Evolutionary conservation across 2,329 filamentous ascomycete species (phyloP), one percentile per base, ranked within the genome.

Genomic region (Plenodomus tracheiphilus): DNA sequence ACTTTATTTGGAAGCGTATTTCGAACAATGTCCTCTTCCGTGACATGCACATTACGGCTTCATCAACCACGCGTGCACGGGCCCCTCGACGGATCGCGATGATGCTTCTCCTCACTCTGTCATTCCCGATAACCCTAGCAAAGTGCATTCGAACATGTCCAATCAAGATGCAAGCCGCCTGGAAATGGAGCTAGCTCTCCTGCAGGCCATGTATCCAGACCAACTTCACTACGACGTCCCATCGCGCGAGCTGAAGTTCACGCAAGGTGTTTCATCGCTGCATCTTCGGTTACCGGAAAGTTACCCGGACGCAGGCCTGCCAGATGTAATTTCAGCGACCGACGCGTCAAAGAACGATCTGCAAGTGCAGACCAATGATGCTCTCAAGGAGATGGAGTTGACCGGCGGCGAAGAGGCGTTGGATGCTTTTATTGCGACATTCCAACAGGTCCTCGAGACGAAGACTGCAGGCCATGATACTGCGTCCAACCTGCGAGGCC

Each of bases 161-260:
- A 32, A 32, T 32, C 28, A 32, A 15, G 28, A 32, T 32, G 13
- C 28, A 4, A 15, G 28, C 15, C 66, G 68, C 19, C 61, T 76
- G 8, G 50, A 59, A 21, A 64, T 54, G 15, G 75, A 78, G 54
- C 47, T 78, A 22, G 64, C 70, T 39, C 71, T 78, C 11, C 65
- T 78, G n/a, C 50, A 71, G 35, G 69, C 74, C 15, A 78, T 78
- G 68, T 78, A 76, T 47, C 75, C 75, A 3, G 66, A 70, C 5
- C 72, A 77, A 55, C 54, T 74, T 21, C 56, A 54, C 18, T 75
- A 66, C 58, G 44, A 59, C 17, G 18, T 50, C 1, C 70, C 65
- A 49, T 61, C 63, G 25, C 67, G 68, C 40, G 75, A 77, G 43
- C 51, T 78, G 11, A 72, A 59, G 39, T 78, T 72, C 18, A 20